Base-by-base conservation (phyloP, 169 alveolate genomes). In the Eimeria brunetti region DNA sequence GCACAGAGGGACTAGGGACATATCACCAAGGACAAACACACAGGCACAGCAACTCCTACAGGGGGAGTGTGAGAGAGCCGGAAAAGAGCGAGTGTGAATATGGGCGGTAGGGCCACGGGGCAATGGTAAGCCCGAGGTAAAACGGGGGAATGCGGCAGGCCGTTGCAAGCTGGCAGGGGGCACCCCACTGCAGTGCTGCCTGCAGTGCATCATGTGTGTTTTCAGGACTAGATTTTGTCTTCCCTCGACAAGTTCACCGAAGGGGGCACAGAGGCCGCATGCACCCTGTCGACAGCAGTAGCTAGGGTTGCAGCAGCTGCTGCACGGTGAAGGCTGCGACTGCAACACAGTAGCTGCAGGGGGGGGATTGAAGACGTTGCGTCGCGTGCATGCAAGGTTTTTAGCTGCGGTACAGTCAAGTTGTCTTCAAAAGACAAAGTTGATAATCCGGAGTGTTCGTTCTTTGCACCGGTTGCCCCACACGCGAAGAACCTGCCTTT, bases 301-400 rank as follows among this genome's bases (percentile, higher is more conserved):
- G 83, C 83, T n/a, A 73, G 4, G 16, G 51, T 78, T 49, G 60
- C n/a, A n/a, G 88, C 67, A 78, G 41, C 67, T 44, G 88, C 88
- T 46, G 58, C 67, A 24, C 0, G 64, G 53, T 73, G 83, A 38
- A 73, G 20, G 69, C 88, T 46, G 88, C 67, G 22, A 44, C 88
- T 20, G 83, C 49, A 69, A 18, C 46, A 64, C n/a, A 44, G 88
- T 22, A 27, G 53, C 83, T 78, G 67, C 67, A 46, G 67, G 12
- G 64, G 46, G 44, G 27, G 11, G 49, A 27, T 41, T 51, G 69
- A 46, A 53, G 64, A 46, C 44, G 20, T 44, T 2, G 44, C 46
- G 27, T 78, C 88, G 88, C 44, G 67, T 14, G 8, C 5, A 51
- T n/a, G 88, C 88, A 64, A 51, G 11, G 46, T 27, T 6, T 30